These are phyloP conservation scores for Skeletonema marinoi DNA, from an alignment of 108 stramenopile species.

Conservation along the genomic window DNA sequence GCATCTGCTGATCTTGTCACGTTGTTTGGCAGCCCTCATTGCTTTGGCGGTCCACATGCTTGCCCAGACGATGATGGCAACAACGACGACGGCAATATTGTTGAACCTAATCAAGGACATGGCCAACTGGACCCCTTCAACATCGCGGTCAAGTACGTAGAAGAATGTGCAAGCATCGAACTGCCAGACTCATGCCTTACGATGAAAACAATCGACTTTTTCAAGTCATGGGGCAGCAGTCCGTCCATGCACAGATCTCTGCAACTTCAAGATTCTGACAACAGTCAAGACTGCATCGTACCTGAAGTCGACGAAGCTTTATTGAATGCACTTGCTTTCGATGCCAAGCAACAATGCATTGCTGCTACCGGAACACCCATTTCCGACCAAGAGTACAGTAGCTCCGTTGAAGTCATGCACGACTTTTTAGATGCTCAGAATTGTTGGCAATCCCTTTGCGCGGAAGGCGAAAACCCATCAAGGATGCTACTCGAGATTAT, in stretches of 20 bases:
- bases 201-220: constrained; percentile 4
- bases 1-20: constrained; percentile 21
- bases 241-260: background rate
- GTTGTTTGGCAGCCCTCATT: constrained; percentile 17
- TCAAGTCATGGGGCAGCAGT: background rate
- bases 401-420: constrained; percentile 1
- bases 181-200: constrained; percentile 16
- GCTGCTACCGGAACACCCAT: constrained; percentile 5
- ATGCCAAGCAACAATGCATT: background rate
- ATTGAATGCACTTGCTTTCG: constrained; percentile 2
- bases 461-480: constrained; percentile 8
- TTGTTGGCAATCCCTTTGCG: constrained; percentile 42
- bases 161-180: constrained; percentile 19
- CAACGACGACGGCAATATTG: background rate
- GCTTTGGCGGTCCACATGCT: constrained; percentile 11
- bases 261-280: background rate
- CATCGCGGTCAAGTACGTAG: constrained; percentile 25
- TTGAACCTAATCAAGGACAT: background rate
- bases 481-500: constrained; percentile 15
- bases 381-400: constrained; percentile 30
- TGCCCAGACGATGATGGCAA: constrained; percentile 15
- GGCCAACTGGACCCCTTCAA: constrained; percentile 1
- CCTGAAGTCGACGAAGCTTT: constrained; percentile 32
- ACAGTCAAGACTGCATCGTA: constrained; percentile 17
- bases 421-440: constrained; percentile 24